These are phyloP conservation scores for Fraxinus cuspidata DNA, from an alignment of 257 asterid genomes.

Conservation along the genomic window DNA sequence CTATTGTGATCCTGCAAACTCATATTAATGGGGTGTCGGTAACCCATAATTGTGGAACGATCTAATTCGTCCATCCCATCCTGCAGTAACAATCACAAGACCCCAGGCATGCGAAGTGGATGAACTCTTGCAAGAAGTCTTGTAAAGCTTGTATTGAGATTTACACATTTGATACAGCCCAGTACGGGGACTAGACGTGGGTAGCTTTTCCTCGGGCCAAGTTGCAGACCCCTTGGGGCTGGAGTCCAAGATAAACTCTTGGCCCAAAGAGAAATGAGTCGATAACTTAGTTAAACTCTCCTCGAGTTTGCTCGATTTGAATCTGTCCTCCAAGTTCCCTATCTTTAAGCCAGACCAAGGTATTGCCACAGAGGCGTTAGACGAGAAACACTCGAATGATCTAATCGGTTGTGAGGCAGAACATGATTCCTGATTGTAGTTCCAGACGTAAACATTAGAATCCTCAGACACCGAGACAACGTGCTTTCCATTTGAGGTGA, in stretches of 20 bases:
- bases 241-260: conserved; percentile 59
- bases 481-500: conserved; percentile 71
- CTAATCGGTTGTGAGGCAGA: conserved; percentile 37
- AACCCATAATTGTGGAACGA: conserved; percentile 87
- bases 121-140: conserved; percentile 64
- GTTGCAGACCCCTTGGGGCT: conserved; percentile 78
- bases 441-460: conserved; percentile 76
- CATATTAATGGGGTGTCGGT: conserved; percentile 59
- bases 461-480: conserved; percentile 78
- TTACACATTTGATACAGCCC: conserved; percentile 47
- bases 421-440: conserved; percentile 33
- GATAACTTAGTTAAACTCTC: conserved; percentile 31
- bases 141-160: conserved; percentile 72
- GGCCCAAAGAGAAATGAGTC: conserved; percentile 54
- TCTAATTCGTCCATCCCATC: conserved; percentile 83
- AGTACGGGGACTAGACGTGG: conserved; percentile 38
- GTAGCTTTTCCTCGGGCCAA: conserved; percentile 99
- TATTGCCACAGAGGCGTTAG: conserved; percentile 71
- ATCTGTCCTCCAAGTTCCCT: conserved; percentile 20
- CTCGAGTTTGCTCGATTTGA: conserved; percentile 29
- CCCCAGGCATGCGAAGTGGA: conserved; percentile 76
- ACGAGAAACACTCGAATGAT: conserved; percentile 67
- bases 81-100: conserved; percentile 78
- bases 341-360: conserved; percentile 79
- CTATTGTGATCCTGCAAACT: conserved; percentile 5